Conservation (phyloP, 305 asterid species). For the Solanum chacoense region DNA sequence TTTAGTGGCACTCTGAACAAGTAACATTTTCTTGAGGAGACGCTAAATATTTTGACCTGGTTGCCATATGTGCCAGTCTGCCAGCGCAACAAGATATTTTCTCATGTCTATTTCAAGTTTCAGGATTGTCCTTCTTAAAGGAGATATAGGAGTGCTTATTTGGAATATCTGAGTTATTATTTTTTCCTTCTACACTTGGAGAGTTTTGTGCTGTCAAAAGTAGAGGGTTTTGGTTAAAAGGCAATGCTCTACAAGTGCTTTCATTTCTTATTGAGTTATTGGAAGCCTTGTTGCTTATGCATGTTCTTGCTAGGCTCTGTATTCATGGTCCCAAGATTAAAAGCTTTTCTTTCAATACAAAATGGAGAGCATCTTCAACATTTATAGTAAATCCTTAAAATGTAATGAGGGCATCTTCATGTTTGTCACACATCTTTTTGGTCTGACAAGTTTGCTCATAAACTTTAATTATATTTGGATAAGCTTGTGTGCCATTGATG, state of each 20-base stretch:
- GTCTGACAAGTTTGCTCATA: not conserved
- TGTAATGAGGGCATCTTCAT: not conserved
- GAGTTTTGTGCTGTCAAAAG: not conserved
- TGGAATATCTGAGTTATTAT: not conserved
- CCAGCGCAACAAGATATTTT: not conserved
- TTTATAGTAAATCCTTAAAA: not conserved
- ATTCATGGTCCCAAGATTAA: not conserved
- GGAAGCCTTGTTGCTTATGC: not conserved
- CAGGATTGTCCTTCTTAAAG: not conserved
- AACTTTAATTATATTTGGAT: not conserved
- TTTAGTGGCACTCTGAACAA: not conserved
- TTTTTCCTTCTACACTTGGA: not conserved
- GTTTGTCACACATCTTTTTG: not conserved
- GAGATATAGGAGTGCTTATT: not conserved
- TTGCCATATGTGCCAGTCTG: not conserved
- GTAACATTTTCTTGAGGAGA: not conserved
- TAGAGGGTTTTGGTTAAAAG: not conserved
- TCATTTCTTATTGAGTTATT: not conserved
- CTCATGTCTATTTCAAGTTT: not conserved
- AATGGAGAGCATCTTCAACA: not conserved
- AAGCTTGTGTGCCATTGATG: not conserved
- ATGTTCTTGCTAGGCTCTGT: not conserved
- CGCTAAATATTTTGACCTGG: not conserved
- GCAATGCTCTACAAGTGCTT: not conserved
- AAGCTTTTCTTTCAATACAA: not conserved